Evolutionary conservation across 2,329 filamentous ascomycete species (phyloP).

Genomic region (Colletotrichum shisoi): DNA sequence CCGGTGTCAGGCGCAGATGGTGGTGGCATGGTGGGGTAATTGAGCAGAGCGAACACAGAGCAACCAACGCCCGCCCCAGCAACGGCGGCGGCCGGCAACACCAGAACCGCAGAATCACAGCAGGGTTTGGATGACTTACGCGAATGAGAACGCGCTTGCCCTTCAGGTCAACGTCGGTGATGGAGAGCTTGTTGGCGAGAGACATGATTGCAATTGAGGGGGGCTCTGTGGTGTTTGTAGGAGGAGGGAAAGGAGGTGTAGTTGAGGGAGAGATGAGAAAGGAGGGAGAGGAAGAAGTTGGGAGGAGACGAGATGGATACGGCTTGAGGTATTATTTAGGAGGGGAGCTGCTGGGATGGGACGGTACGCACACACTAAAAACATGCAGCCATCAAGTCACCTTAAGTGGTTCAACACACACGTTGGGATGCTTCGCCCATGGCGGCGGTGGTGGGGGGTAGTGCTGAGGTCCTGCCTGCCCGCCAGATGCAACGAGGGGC

Average conservation of each 20-base stretch:
- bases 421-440: constrained; percentile 34
- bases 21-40: constrained; percentile 35
- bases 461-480: not conserved
- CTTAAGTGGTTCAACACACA: constrained; percentile 37
- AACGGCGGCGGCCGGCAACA: constrained; percentile 6
- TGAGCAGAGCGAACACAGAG: constrained; percentile 6
- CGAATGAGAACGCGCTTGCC: constrained; percentile 98
- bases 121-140: constrained; percentile 64
- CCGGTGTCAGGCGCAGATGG: constrained; percentile 26
- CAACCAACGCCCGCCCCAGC: constrained; percentile 6
- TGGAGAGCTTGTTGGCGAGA: constrained; percentile 97
- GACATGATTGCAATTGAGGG: constrained; percentile 72
- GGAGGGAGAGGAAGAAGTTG: constrained; percentile 15
- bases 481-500: constrained; percentile 11
- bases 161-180: constrained; percentile 95
- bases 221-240: constrained; percentile 32
- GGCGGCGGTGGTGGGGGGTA: constrained; percentile 42
- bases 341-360: constrained; percentile 36
- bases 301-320: constrained; percentile 27
- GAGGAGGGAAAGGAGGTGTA: constrained; percentile 27
- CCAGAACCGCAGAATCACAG: constrained; percentile 3
- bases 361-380: constrained; percentile 26
- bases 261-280: constrained; percentile 42
- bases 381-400: constrained; percentile 28
- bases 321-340: constrained; percentile 38